Evolutionary conservation across 2,329 filamentous ascomycete species (phyloP), one percentile per base, ranked within the genome.

Genomic region (Daldinia sp.): DNA sequence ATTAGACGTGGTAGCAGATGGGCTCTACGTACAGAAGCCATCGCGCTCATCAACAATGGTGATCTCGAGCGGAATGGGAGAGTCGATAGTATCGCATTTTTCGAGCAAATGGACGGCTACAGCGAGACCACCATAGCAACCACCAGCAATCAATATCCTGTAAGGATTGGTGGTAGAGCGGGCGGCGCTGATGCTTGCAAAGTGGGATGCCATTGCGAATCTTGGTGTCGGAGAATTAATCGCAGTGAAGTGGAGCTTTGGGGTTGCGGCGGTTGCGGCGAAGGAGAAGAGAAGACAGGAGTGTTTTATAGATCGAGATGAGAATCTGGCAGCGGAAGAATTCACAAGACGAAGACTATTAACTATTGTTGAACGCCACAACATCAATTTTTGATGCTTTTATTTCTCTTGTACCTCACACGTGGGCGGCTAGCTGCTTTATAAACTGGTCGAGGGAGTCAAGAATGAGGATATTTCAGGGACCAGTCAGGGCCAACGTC

Each of bases 21-120:
- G 11, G 8, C n/a, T 19, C 25, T 48, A 77, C 88, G 70, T 80
- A 93, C 90, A 93, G 75, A 87, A 93, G n/a, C 91, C 91, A 79
- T 94, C 91, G n/a, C 90, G 81, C 75, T 93, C 90, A 70, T 94
- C 90, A 21, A 92, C 87, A 19, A 94, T 83, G 19, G 89, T 93
- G 51, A 94, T 87, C 34, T 92, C 84, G 11, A 92, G 76, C 1
- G 85, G 81, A 43, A 89, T 79, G 21, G 79, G 80, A 43, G 80
- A 78, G 17, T 80, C 73, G 27, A 66, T 81, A 69, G 72, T 83
- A 77, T 84, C 80, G 61, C 85, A 85, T 32, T 90, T 80, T 72
- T 92, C 89, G 17, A 90, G 77, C 5, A 94, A 81, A 72, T 91
- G 90, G 68, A 91, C 77, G 4, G 87, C 85, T 1, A 86, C 83